Evolutionary conservation across 2,329 filamentous ascomycete genomes (phyloP), one percentile per base, ranked within the genome.

Genomic region (Helotiales sp.): DNA sequence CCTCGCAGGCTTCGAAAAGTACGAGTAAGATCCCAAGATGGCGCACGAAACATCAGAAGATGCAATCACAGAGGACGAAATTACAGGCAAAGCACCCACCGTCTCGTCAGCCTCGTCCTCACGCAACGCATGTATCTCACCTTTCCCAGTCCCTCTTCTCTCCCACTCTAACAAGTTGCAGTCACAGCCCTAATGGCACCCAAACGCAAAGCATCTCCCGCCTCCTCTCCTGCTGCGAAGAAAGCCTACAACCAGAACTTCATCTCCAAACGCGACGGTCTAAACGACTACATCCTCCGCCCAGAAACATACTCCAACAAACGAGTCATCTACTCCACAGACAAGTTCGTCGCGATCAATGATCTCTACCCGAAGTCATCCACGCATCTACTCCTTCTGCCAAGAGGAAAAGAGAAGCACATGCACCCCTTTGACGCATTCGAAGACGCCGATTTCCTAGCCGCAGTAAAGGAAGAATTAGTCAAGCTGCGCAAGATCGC

Each of bases 341-440:
- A 83, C n/a, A 75, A 85, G 59, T 91, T 88, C 64, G 89, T 93
- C 51, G 82, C 86, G 19, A 90, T 98, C 71, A 81, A 87, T 66
- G 95, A 99, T 75, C 78, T 85, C 60, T 99, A 85, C 70, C 93
- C 95, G 8, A 99, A 98, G 74, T 84, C 90, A 3, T 85, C 83
- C 3, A 79, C 97, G 3, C 95, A 99, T 75, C 81, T 91, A 1
- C 88, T 99, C 2, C 83, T 98, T n/a, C 84, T 98, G 5, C 91
- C 93, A 6, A 88, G 93, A 50, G 83, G 88, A 38, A 69, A 71
- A 2, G 83, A 86, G 69, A 84, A 80, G 65, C 75, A 79, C 5
- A 76, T 85, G 10, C 89, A 96, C 66, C 93, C 93, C 0, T 88
- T 93, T 68, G 83, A 89, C 19, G 90, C 90, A 4, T 86, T 96